phyloP scores from a whole-genome alignment of 768 basidiomycete species.

The Leccinum subgranulosum region DNA sequence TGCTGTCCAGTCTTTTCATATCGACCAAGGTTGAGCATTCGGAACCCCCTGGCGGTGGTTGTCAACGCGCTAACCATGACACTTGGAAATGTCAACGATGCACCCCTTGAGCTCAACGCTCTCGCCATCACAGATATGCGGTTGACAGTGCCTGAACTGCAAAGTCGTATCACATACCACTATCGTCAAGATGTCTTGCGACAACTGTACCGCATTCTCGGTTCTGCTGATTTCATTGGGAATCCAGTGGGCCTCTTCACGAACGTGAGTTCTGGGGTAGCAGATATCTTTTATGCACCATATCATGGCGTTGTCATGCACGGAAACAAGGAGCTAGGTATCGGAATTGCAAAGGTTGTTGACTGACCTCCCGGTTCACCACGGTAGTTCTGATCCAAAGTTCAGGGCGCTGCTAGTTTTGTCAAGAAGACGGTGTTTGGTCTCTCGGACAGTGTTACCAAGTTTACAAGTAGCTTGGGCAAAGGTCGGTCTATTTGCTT shows the following conservation, averaged over 20 bases:
- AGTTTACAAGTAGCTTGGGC: slow-evolving; percentile 95
- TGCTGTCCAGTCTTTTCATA: slow-evolving; percentile 4
- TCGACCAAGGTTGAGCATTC: slow-evolving; percentile 57
- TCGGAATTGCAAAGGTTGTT: slow-evolving; percentile 87
- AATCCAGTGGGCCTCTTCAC: slow-evolving; percentile 98
- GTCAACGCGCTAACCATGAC: slow-evolving; percentile 96
- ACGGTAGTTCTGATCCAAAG: slow-evolving; percentile 12
- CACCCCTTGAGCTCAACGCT: slow-evolving; percentile 90
- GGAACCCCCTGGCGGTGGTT: slow-evolving; percentile 90
- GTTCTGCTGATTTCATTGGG: slow-evolving; percentile 96
- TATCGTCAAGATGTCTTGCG: slow-evolving; percentile 92
- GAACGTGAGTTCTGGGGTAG: slow-evolving; percentile 96
- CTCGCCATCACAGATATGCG: slow-evolving; percentile 94
- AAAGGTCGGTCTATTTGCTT: slow-evolving; percentile 57
- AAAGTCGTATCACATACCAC: slow-evolving; percentile 82
- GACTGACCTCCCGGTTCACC: background rate
- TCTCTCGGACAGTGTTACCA: slow-evolving; percentile 93
- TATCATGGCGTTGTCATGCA: slow-evolving; percentile 96
- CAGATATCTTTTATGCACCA: slow-evolving; percentile 98
- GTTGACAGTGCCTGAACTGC: slow-evolving; percentile 77
- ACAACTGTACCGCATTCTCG: slow-evolving; percentile 93
- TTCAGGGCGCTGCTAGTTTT: slow-evolving; percentile 92
- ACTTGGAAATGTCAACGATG: slow-evolving; percentile 94
- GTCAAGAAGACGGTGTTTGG: slow-evolving; percentile 99
- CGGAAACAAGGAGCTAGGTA: slow-evolving; percentile 90